A percentile compares a stretch with the other conserved stretches of the same genome.
These are phyloP conservation scores for Sedum album DNA, from an alignment of 164 flowering plant genomes.

Conservation along the genomic window DNA sequence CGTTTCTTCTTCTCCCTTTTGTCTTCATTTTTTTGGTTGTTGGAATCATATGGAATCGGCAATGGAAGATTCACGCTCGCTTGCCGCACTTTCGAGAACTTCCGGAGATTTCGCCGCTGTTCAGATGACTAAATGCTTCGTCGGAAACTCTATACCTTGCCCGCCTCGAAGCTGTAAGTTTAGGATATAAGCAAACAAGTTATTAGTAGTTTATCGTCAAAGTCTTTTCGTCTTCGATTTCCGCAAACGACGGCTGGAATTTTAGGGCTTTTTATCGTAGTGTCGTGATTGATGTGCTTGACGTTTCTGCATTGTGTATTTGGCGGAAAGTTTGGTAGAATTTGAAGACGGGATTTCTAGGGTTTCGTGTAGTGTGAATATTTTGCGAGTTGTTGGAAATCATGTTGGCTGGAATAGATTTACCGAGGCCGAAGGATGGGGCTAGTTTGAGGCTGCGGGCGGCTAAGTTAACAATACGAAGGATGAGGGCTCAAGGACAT, in stretches of 20 bases:
- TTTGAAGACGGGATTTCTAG: slow-evolving; percentile 8
- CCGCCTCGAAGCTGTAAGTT: slow-evolving; percentile 29
- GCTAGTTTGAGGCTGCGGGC: slow-evolving; percentile 51
- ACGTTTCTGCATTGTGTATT: neutral
- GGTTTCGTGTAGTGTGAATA: slow-evolving; percentile 13
- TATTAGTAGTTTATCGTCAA: neutral
- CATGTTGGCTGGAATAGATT: slow-evolving; percentile 45
- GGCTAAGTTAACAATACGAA: slow-evolving; percentile 42
- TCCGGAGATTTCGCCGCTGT: slow-evolving; percentile 13
- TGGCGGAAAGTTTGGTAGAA: neutral
- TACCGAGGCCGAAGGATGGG: slow-evolving; percentile 24
- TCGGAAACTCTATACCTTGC: slow-evolving; percentile 20
- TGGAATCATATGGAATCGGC: slow-evolving; percentile 33
- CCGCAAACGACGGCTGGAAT: neutral
- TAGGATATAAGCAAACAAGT: neutral
- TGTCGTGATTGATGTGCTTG: neutral
- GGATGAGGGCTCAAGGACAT: slow-evolving; percentile 65
- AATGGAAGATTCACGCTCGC: slow-evolving; percentile 27
- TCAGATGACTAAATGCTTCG: slow-evolving; percentile 22
- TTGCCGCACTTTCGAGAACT: slow-evolving; percentile 15
- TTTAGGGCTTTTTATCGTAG: neutral
- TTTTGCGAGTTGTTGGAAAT: slow-evolving; percentile 15
- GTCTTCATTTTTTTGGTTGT: neutral
- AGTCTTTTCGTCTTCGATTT: slow-evolving; percentile 3
- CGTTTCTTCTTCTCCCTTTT: neutral